A percentile compares a stretch with the other conserved stretches of the same genome.
phyloP scores from a whole-genome alignment of 768 basidiomycete species.

The Boletus barrowsii region DNA sequence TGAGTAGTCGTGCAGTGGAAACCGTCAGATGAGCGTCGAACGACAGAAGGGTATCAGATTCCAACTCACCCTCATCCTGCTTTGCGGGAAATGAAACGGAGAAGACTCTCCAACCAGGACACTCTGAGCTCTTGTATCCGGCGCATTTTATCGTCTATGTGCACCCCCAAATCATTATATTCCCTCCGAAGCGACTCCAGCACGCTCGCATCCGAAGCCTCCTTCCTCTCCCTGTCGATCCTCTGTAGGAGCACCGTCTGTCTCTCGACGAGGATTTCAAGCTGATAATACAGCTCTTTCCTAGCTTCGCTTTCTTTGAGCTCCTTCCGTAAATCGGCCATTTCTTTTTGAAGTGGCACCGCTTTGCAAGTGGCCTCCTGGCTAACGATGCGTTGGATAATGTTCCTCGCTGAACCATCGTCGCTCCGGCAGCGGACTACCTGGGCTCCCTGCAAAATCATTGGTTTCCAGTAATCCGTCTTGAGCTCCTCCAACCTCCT shows the following conservation, averaged over 20 bases:
- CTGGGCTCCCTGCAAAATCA: constrained; percentile 10
- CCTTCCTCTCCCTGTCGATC: constrained; percentile 5
- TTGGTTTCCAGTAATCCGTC: constrained; percentile 1
- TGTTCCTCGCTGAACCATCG: constrained; percentile 2
- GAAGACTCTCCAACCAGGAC: too few relatives aligned
- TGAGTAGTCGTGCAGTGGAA: too few relatives aligned
- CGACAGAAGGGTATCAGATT: too few relatives aligned
- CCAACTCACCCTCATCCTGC: too few relatives aligned
- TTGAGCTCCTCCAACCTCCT: constrained; percentile 11
- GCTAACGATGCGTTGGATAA: constrained; percentile 6
- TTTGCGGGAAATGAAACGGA: too few relatives aligned
- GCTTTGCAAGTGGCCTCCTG: background rate
- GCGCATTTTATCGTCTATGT: too few relatives aligned
- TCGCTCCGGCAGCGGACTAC: constrained; percentile 4
- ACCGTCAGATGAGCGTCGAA: too few relatives aligned
- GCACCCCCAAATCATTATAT: too few relatives aligned
- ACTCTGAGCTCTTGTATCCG: too few relatives aligned
- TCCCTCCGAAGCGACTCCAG: too few relatives aligned
- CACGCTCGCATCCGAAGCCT: background rate
- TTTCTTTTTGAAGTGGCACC: constrained; percentile 7
- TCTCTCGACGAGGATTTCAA: constrained; percentile 9
- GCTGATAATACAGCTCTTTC: constrained; percentile 2
- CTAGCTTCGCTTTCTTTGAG: constrained; percentile 8
- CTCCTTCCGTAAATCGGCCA: constrained; percentile 1
- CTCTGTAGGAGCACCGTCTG: constrained; percentile 2